Evolutionary conservation across 352 stramenopile genomes (phyloP), one percentile per base, ranked within the genome.

Genomic region (Phytopythium sindhum): DNA sequence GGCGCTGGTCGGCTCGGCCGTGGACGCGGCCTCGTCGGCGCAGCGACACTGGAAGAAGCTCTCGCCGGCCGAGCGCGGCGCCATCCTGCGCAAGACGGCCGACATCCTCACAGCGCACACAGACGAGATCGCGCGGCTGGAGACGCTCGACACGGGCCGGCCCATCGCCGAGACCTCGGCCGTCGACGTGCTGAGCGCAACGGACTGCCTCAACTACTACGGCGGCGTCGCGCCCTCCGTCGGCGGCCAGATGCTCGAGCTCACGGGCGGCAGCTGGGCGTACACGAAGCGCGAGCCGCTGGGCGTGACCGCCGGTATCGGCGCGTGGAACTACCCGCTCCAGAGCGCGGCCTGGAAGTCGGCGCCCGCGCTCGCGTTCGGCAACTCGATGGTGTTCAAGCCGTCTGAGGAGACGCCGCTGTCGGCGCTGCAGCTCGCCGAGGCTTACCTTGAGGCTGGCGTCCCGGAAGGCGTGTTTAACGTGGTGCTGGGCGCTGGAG

Each of bases 301-400:
- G 6, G 86, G 86, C 1, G 80, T 91, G 37, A 91, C 82, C 0
- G 84, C 77, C 0, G 82, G 84, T 33, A 93, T 94, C 53, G 86
- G 86, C 11, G 86, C 86, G 11, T 94, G 86, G 86, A 94, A 94
- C 70, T 94, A 93, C 57, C 84, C 84, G 44, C 69, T 94, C 47
- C 85, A 92, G 56, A 92, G 83, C 44, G 85, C 85, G 23, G 80
- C 74, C 14, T 94, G 85, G 85, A 94, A 94, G 64, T 91, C 83
- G 24, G 85, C 83, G 11, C 83, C 85, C 0, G 81, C 88, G 15
- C 74, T 98, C 35, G 81, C 87, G 19, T 94, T 92, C 60, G 93
- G 93, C 29, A 97, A 96, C 69, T 84, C 89, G 24, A 91, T 97
- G 77, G 84, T 98, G n/a, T 88, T 98, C 65, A 98, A 98, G 69